Percentiles rank a stretch among this genome's conserved stretches.
Evolutionary conservation across 2,329 filamentous ascomycete species (phyloP).

Genomic region (Sclerotinia minor): DNA sequence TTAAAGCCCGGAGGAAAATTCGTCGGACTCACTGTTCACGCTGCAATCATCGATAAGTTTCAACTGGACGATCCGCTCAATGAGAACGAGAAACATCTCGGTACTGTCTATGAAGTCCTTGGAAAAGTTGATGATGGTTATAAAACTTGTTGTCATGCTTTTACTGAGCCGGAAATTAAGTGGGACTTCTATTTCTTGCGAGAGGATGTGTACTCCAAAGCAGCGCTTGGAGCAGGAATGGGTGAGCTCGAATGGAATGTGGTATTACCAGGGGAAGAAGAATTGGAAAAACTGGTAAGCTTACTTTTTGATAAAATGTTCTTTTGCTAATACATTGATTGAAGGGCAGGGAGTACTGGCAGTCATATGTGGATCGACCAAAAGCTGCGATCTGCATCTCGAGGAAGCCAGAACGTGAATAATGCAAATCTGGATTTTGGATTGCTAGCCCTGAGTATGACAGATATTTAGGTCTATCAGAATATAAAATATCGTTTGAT

Average conservation of each 20-base stretch:
- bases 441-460: background rate
- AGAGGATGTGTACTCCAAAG: constrained; percentile 5
- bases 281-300: constrained; percentile 3
- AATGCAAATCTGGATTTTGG: background rate
- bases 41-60: constrained; percentile 1
- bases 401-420: background rate
- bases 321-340: background rate
- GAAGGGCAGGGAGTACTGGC: background rate
- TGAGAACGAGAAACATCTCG: background rate
- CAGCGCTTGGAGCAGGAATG: constrained; percentile 9
- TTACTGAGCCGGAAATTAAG: background rate
- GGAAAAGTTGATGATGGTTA: background rate
- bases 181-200: constrained; percentile 16
- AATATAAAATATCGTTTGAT: too few species aligned
- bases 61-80: background rate
- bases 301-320: too few species aligned
- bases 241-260: constrained; percentile 16
- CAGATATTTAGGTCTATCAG: too few species aligned
- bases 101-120: background rate
- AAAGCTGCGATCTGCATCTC: constrained; percentile 13
- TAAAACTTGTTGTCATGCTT: background rate
- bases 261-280: background rate
- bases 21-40: constrained; percentile 11
- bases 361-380: constrained; percentile 15
- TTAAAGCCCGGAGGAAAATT: constrained; percentile 5